Percentiles rank a stretch among this genome's conserved stretches.
Evolutionary conservation across 164 flowering plant species (phyloP).

Genomic region (Annona squamosa): DNA sequence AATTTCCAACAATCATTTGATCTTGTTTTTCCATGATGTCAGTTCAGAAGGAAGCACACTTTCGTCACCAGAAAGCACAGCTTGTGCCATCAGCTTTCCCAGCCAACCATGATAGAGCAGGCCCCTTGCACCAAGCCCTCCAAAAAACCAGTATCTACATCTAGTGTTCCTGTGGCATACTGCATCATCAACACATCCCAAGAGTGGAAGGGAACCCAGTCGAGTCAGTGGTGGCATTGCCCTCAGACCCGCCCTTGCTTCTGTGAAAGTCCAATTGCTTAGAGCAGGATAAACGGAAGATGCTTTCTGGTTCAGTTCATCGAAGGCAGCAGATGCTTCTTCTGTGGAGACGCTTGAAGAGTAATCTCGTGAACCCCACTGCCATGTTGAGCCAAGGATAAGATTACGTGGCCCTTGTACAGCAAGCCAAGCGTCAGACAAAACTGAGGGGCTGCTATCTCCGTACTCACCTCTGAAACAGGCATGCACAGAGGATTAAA

Average conservation of each 20-base stretch:
- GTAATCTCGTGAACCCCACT: slow-evolving; percentile 73
- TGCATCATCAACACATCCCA: slow-evolving; percentile 63
- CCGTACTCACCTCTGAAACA: slow-evolving; percentile 51
- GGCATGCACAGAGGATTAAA: background rate
- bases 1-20: background rate
- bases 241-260: slow-evolving; percentile 77
- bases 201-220: slow-evolving; percentile 72
- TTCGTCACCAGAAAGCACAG: slow-evolving; percentile 64
- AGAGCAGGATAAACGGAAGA: slow-evolving; percentile 62
- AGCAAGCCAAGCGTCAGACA: slow-evolving; percentile 94
- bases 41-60: slow-evolving; percentile 56
- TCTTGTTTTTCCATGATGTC: slow-evolving; percentile 60
- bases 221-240: slow-evolving; percentile 90
- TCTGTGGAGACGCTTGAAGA: slow-evolving; percentile 45
- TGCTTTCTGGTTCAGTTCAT: slow-evolving; percentile 70
- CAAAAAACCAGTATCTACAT: slow-evolving; percentile 72
- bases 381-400: slow-evolving; percentile 93
- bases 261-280: slow-evolving; percentile 46
- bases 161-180: slow-evolving; percentile 19
- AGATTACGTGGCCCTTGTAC: slow-evolving; percentile 57
- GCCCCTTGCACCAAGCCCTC: slow-evolving; percentile 93
- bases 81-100: slow-evolving; percentile 71
- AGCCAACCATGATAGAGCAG: slow-evolving; percentile 84
- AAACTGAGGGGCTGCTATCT: slow-evolving; percentile 62
- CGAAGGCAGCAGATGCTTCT: slow-evolving; percentile 62